These are phyloP conservation scores for Clarireedia monteithiana DNA, from an alignment of 2,329 filamentous ascomycete genomes.

Conservation along the genomic window DNA sequence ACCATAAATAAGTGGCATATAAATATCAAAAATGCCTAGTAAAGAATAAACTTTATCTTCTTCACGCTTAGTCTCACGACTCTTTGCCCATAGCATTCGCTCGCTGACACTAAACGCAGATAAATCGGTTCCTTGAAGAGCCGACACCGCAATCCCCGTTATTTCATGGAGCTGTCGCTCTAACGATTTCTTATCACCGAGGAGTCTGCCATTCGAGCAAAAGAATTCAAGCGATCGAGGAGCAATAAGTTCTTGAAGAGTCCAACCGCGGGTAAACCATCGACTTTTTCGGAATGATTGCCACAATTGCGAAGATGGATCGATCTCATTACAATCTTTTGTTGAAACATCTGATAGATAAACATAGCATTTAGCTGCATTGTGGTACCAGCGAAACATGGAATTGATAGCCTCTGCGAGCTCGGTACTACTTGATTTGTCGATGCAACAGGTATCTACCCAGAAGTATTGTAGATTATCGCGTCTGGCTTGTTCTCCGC, in stretches of 20 bases:
- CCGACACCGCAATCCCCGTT: constrained; percentile 9
- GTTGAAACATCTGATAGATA: too few species aligned
- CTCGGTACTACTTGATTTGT: too few species aligned
- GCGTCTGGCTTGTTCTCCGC: too few species aligned
- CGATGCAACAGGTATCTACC: too few species aligned
- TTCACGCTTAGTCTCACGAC: constrained; percentile 29
- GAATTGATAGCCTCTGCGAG: too few species aligned
- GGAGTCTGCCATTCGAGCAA: constrained; percentile 6
- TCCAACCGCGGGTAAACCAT: constrained; percentile 4
- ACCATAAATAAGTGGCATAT: constrained; percentile 37
- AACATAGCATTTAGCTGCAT: too few species aligned
- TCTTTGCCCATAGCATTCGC: constrained; percentile 29
- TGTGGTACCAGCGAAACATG: too few species aligned
- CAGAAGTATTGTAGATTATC: too few species aligned
- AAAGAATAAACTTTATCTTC: constrained; percentile 35
- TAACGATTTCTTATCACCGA: constrained; percentile 13
- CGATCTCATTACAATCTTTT: too few species aligned
- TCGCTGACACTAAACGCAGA: constrained; percentile 26
- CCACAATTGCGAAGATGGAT: too few species aligned
- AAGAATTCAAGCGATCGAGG: constrained; percentile 16
- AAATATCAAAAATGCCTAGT: constrained; percentile 36
- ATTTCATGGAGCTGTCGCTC: constrained; percentile 12
- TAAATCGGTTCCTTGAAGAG: constrained; percentile 11
- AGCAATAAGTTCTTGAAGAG: constrained; percentile 16
- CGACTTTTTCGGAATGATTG: too few species aligned